Evolutionary conservation across 129 eudicot species (phyloP).

Genomic region (Tagetes erecta): DNA sequence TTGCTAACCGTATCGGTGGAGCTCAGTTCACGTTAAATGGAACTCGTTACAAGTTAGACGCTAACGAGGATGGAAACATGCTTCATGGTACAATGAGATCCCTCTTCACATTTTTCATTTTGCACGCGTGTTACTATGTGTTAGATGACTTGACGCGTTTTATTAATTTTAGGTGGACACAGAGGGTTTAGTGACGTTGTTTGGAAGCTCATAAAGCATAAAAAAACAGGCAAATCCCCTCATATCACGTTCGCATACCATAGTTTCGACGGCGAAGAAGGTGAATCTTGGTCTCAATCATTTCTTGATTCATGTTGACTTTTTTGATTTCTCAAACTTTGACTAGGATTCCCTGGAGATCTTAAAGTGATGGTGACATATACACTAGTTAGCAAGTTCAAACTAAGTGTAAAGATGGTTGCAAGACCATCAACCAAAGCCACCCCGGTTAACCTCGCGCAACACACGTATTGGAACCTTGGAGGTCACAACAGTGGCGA

Average conservation of each 20-base stretch:
- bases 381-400: slow-evolving; percentile 45
- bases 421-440: slow-evolving; percentile 78
- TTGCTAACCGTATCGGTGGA: slow-evolving; percentile 78
- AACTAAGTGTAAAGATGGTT: slow-evolving; percentile 54
- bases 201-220: slow-evolving; percentile 43
- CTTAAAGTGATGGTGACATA: slow-evolving; percentile 61
- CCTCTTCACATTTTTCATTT: neutral
- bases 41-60: slow-evolving; percentile 55
- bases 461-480: slow-evolving; percentile 92
- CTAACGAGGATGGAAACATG: slow-evolving; percentile 61
- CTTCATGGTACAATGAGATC: slow-evolving; percentile 54
- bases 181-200: slow-evolving; percentile 49
- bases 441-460: slow-evolving; percentile 85
- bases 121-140: neutral
- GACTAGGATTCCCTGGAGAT: slow-evolving; percentile 81
- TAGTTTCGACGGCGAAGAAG: slow-evolving; percentile 54
- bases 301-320: neutral
- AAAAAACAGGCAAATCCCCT: slow-evolving; percentile 23
- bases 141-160: neutral
- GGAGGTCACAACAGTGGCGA: slow-evolving; percentile 74
- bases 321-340: neutral
- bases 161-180: slow-evolving; percentile 38
- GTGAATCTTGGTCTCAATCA: slow-evolving; percentile 6
- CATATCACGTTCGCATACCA: slow-evolving; percentile 36
- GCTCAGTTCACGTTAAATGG: slow-evolving; percentile 69